A percentile compares a stretch with the other conserved stretches of the same genome.
phyloP scores from a whole-genome alignment of 164 flowering plant genomes.

The Echeveria elegans region DNA sequence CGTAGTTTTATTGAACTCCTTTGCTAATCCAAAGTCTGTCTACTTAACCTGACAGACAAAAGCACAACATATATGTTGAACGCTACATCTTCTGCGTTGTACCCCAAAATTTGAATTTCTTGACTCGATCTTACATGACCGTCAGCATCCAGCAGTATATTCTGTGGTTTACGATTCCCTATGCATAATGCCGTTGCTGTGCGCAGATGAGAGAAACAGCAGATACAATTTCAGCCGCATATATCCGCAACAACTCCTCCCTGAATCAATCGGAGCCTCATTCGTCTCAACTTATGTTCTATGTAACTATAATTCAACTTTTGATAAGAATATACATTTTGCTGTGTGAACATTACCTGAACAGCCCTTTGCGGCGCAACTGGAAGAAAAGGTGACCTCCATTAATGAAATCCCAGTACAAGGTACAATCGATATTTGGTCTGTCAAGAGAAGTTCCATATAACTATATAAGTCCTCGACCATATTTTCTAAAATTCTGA shows the following conservation, averaged over 20 bases:
- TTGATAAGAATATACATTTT: no score
- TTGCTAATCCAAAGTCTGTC: conserved; percentile 94
- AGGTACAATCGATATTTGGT: conserved; percentile 70
- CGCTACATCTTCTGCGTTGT: not conserved
- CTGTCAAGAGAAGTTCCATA: conserved; percentile 22
- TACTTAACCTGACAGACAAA: conserved; percentile 45
- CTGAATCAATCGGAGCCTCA: conserved; percentile 26
- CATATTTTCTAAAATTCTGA: not conserved
- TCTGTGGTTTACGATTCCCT: conserved; percentile 90
- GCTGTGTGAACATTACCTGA: no score
- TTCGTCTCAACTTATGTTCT: not conserved
- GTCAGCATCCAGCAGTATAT: conserved; percentile 67
- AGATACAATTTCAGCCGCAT: conserved; percentile 76
- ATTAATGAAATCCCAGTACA: conserved; percentile 73
- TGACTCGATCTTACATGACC: conserved; percentile 44
- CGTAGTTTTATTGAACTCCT: conserved; percentile 61
- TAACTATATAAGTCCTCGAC: not conserved
- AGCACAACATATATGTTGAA: no score
- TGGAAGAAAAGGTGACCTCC: conserved; percentile 87
- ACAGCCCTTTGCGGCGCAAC: conserved; percentile 72
- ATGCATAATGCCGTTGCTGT: conserved; percentile 76
- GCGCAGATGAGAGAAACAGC: conserved; percentile 84
- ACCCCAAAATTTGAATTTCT: no score
- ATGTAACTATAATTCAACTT: no score
- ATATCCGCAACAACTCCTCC: conserved; percentile 71